Conservation (phyloP, 495 filamentous ascomycete species). For the Penicillium coprophilum region DNA sequence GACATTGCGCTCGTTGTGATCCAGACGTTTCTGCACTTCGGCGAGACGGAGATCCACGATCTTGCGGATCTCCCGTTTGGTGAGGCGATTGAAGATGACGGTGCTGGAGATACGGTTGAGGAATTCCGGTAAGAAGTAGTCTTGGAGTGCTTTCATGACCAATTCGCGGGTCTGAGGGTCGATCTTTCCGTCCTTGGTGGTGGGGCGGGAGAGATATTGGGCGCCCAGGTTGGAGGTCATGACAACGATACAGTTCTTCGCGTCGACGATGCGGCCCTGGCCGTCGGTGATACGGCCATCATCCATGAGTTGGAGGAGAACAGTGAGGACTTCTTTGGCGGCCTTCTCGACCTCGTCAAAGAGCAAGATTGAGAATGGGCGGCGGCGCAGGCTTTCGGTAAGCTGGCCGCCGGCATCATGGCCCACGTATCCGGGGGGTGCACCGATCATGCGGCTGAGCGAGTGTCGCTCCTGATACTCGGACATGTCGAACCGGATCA, state of each 20-base stretch:
- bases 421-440: conserved; percentile 94
- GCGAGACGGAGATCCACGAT: conserved; percentile 89
- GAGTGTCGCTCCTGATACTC: conserved; percentile 98
- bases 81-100: conserved; percentile 98
- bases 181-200: conserved; percentile 75
- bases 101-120: conserved; percentile 92
- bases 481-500: conserved; percentile 99
- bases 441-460: conserved; percentile 95
- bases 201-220: conserved; percentile 82
- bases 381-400: conserved; percentile 87
- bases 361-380: conserved; percentile 94
- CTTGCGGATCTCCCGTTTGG: conserved; percentile 80
- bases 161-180: conserved; percentile 83
- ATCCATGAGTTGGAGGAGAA: conserved; percentile 96
- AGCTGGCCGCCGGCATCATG: conserved; percentile 95
- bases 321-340: conserved; percentile 94
- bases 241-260: conserved; percentile 96
- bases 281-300: conserved; percentile 98
- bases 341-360: conserved; percentile 99
- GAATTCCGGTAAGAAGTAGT: conserved; percentile 98
- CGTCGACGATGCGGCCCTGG: conserved; percentile 91
- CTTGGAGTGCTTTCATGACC: conserved; percentile 83
- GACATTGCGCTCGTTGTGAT: conserved; percentile 77
- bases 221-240: conserved; percentile 98
- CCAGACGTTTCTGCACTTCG: conserved; percentile 89